These are phyloP conservation scores for Amylocystis lapponica DNA, from an alignment of 768 basidiomycete species.

Conservation along the genomic window DNA sequence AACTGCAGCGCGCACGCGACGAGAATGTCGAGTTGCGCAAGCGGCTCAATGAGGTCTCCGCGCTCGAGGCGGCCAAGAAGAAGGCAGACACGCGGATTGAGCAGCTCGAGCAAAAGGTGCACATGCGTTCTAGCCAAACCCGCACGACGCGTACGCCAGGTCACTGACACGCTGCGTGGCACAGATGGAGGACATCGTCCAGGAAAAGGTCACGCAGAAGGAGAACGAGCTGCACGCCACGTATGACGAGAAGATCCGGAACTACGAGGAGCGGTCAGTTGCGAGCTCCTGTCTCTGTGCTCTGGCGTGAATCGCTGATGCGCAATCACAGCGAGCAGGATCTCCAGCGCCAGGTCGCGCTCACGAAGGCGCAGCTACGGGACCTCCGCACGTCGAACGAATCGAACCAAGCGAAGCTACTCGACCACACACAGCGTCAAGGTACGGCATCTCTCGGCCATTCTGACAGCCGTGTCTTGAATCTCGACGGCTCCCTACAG, in stretches of 20 bases:
- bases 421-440: constrained; percentile 88
- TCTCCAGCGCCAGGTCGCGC: constrained; percentile 83
- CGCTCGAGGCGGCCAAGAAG: constrained; percentile 65
- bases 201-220: constrained; percentile 85
- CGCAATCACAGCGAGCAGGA: constrained; percentile 74
- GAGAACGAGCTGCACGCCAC: constrained; percentile 96
- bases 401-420: constrained; percentile 84
- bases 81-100: constrained; percentile 70
- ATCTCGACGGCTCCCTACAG: constrained; percentile 41
- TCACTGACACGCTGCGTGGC: background rate
- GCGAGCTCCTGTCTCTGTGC: too few relatives aligned
- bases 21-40: constrained; percentile 81
- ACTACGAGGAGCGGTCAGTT: constrained; percentile 82
- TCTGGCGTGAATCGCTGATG: too few relatives aligned
- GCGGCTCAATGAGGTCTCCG: constrained; percentile 56
- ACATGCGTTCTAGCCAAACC: background rate
- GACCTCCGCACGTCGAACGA: constrained; percentile 91
- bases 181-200: constrained; percentile 95
- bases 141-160: background rate
- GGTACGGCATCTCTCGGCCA: constrained; percentile 36
- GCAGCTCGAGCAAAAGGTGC: constrained; percentile 73
- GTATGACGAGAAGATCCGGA: constrained; percentile 92
- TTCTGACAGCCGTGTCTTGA: background rate
- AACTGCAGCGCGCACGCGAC: constrained; percentile 65
- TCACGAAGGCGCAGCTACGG: constrained; percentile 82